Evolutionary conservation across 768 basidiomycete species (phyloP).

Genomic region (Auricularia auricula-judae): DNA sequence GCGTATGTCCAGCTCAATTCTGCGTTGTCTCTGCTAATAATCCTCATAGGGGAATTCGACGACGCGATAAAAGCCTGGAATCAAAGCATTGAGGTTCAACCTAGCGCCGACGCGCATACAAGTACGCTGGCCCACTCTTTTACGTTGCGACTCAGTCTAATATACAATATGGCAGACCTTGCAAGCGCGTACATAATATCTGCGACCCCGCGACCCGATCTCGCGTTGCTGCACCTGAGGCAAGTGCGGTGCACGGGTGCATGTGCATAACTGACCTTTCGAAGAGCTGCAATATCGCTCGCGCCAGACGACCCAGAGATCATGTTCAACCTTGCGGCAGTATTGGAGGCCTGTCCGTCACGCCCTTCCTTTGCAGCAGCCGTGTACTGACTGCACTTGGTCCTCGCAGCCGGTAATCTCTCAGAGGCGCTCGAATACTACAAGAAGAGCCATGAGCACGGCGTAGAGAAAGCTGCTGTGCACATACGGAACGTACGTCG

Average conservation of each 20-base stretch:
- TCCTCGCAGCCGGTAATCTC: constrained; percentile 52
- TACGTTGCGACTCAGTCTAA: constrained; percentile 7
- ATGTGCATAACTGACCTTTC: constrained; percentile 18
- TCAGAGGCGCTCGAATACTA: constrained; percentile 77
- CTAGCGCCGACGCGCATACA: constrained; percentile 80
- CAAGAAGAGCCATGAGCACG: constrained; percentile 63
- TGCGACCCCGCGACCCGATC: constrained; percentile 67
- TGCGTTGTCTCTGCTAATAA: background rate
- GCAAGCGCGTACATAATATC: constrained; percentile 86
- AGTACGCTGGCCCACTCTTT: constrained; percentile 32
- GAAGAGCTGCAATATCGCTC: constrained; percentile 70
- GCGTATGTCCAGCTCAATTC: constrained; percentile 36
- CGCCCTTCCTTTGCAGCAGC: constrained; percentile 1
- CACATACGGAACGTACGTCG: constrained; percentile 69
- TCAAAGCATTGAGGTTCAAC: constrained; percentile 70
- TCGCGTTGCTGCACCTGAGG: constrained; percentile 78
- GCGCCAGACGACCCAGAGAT: constrained; percentile 86
- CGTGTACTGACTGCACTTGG: constrained; percentile 23
- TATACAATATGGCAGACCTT: constrained; percentile 40
- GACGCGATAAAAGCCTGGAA: constrained; percentile 81
- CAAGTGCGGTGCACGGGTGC: constrained; percentile 21
- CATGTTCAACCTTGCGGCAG: constrained; percentile 83
- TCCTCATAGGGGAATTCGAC: constrained; percentile 66
- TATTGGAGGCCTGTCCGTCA: constrained; percentile 74
- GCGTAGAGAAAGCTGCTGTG: constrained; percentile 64